Conservation (phyloP, 352 stramenopile genomes). For the Thraustochytrium sp. region DNA sequence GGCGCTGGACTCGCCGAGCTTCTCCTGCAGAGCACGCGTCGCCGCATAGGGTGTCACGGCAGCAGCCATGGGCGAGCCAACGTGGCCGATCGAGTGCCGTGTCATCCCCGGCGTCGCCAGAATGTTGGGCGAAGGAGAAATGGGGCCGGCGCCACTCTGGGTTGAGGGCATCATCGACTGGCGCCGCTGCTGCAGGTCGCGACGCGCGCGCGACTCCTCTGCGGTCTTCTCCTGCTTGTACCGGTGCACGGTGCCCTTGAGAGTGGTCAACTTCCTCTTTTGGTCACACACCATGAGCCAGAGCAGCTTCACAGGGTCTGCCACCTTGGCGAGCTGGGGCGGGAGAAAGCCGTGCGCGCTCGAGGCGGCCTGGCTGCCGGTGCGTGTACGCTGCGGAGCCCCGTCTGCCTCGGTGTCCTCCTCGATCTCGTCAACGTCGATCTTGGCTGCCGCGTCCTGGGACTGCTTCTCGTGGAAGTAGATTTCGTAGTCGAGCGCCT, state of each 20-base stretch:
- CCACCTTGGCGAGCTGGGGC: neutral
- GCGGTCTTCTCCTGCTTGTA: neutral
- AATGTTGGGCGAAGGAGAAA: neutral
- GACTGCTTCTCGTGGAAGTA: constrained; percentile 31
- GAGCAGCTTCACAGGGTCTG: no score
- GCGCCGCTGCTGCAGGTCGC: constrained; percentile 9
- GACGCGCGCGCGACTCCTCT: neutral
- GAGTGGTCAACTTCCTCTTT: neutral
- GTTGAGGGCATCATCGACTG: constrained; percentile 19
- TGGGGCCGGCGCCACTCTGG: neutral
- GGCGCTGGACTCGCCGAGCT: neutral
- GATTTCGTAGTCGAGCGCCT: constrained; percentile 29
- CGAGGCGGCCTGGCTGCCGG: neutral
- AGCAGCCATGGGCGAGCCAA: neutral
- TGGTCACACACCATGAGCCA: neutral
- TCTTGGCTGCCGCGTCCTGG: constrained; percentile 17
- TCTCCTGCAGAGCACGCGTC: neutral
- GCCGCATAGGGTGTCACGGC: neutral
- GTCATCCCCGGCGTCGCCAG: neutral
- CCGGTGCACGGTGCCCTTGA: neutral
- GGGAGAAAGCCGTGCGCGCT: neutral
- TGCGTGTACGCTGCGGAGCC: neutral
- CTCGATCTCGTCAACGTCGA: neutral
- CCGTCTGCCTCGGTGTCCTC: neutral
- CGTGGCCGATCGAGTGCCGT: neutral